Evolutionary conservation across 169 alveolate genomes (phyloP).

Genomic region (Amoebophrya sp.): DNA sequence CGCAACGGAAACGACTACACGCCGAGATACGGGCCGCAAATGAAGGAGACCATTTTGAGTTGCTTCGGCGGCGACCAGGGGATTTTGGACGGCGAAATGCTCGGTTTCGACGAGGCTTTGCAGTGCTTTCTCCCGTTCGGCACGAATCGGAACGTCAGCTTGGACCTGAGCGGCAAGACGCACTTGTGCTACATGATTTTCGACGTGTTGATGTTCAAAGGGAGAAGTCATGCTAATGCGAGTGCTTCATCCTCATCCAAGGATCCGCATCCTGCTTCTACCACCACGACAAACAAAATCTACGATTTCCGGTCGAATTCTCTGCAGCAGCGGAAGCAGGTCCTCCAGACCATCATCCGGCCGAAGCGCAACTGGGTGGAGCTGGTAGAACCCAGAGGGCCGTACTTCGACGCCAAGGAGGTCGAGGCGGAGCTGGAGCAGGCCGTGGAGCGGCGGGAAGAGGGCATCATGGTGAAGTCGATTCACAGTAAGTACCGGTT

Average conservation of each 20-base stretch:
- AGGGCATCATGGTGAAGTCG: background rate
- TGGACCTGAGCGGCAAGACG: background rate
- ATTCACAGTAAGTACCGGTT: background rate
- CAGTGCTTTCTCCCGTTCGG: background rate
- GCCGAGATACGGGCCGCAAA: background rate
- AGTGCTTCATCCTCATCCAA: too few relatives aligned
- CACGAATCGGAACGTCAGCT: background rate
- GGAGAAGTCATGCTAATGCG: too few relatives aligned
- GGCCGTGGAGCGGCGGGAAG: background rate
- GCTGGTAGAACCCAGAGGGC: background rate
- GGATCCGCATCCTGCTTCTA: too few relatives aligned
- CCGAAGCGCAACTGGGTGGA: background rate
- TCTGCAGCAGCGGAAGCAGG: background rate
- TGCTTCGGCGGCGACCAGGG: background rate
- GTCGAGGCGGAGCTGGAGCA: background rate
- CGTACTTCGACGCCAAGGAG: background rate
- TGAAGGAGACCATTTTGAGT: background rate
- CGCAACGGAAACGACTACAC: background rate
- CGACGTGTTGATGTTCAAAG: background rate
- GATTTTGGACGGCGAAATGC: background rate
- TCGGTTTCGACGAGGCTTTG: background rate
- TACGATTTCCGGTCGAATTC: background rate
- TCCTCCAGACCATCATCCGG: background rate
- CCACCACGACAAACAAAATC: too few relatives aligned
- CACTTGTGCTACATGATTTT: background rate